Conservation (phyloP, 2,329 filamentous ascomycete species). For the Epichloe sibirici region DNA sequence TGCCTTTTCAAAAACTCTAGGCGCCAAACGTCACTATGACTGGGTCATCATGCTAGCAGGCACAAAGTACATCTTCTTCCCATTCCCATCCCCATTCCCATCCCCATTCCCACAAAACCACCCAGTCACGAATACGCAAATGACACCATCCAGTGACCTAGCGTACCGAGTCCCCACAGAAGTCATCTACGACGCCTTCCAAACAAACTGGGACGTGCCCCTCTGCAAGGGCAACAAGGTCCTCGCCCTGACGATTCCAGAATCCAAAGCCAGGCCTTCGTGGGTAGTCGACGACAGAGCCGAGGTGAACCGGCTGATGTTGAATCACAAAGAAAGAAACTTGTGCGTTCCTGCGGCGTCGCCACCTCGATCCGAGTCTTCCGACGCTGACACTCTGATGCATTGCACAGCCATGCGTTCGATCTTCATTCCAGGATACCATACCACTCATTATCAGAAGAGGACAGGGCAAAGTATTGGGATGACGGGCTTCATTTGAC, state of each 20-base stretch:
- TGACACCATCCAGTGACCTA: slow-evolving; percentile 33
- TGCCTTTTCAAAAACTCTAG: slow-evolving; percentile 5
- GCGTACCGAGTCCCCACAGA: slow-evolving; percentile 24
- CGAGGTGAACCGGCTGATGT: slow-evolving; percentile 41
- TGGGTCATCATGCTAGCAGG: slow-evolving; percentile 54
- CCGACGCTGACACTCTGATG: neutral
- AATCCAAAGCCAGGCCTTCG: slow-evolving; percentile 25
- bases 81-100: neutral
- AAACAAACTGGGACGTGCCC: slow-evolving; percentile 37
- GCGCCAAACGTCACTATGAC: slow-evolving; percentile 29
- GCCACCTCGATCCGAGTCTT: no score
- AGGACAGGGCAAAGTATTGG: slow-evolving; percentile 40
- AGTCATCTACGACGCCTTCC: slow-evolving; percentile 35
- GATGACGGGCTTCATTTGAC: slow-evolving; percentile 50
- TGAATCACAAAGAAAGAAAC: slow-evolving; percentile 31
- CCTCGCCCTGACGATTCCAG: slow-evolving; percentile 51
- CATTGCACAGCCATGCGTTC: slow-evolving; percentile 34
- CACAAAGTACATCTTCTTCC: slow-evolving; percentile 36
- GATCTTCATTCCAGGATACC: slow-evolving; percentile 44
- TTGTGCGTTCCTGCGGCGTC: slow-evolving; percentile 32
- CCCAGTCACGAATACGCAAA: neutral
- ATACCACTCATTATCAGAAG: slow-evolving; percentile 34
- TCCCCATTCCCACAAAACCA: neutral
- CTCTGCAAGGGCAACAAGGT: slow-evolving; percentile 40
- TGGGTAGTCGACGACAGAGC: slow-evolving; percentile 24